Conservation (phyloP, 2,329 filamentous ascomycete species). For the Colletotrichum siamense region DNA sequence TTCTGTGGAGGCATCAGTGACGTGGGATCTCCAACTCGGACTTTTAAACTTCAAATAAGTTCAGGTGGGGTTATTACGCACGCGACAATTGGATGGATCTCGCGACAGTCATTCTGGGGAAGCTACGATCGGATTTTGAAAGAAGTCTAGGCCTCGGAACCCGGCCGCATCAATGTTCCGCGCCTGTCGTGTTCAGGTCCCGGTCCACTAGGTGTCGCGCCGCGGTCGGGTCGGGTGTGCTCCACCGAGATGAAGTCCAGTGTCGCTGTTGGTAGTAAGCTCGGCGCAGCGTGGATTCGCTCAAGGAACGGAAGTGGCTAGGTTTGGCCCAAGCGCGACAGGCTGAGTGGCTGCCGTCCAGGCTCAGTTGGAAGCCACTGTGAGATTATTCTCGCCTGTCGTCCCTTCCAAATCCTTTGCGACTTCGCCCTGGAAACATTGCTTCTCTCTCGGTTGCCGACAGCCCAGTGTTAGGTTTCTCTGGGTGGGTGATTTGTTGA, state of each 20-base stretch:
- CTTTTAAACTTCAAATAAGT: not conserved
- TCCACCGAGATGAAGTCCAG: not conserved
- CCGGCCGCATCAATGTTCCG: slow-evolving; percentile 4
- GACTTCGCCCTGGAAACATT: not conserved
- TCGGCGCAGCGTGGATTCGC: not conserved
- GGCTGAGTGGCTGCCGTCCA: slow-evolving; percentile 7
- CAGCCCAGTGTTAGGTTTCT: not conserved
- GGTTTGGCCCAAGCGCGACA: slow-evolving; percentile 9
- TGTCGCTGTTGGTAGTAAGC: not conserved
- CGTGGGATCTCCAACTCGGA: not conserved
- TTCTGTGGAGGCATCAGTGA: slow-evolving; percentile 3
- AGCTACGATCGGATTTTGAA: slow-evolving; percentile 5
- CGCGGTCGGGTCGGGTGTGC: not conserved
- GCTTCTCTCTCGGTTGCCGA: not conserved
- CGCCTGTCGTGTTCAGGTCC: not conserved
- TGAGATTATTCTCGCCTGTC: slow-evolving; percentile 15
- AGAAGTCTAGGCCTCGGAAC: slow-evolving; percentile 2
- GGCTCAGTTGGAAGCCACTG: not conserved
- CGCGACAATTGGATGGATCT: slow-evolving; percentile 14
- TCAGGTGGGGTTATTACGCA: not conserved
- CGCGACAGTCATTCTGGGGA: slow-evolving; percentile 7
- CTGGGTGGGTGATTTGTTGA: not conserved
- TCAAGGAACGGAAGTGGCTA: slow-evolving; percentile 10
- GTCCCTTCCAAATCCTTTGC: slow-evolving; percentile 3
- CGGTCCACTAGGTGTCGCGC: not conserved